Evolutionary conservation across 2,329 filamentous ascomycete genomes (phyloP), one percentile per base, ranked within the genome.

Genomic region (Colletotrichum abscissum): DNA sequence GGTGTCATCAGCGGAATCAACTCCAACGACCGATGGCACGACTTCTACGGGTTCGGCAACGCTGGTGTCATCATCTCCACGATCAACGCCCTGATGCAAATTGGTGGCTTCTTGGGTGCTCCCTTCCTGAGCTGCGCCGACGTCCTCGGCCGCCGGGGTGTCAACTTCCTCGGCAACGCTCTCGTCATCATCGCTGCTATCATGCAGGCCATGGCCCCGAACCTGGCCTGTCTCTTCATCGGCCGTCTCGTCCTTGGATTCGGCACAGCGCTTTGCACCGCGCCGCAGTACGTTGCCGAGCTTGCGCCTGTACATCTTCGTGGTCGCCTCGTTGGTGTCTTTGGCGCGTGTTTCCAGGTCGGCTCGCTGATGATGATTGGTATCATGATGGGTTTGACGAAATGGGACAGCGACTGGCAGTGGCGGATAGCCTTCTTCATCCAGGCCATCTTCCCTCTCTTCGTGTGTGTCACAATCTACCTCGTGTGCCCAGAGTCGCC

Each of bases 171-270:
- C 11, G 86, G 86, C 4, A 87, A 86, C 62, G 72, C 78, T 26
- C 79, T 87, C 57, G 84, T 86, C n/a, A 79, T 87, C 35, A 75
- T 83, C n/a, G 83, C 84, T 5, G 82, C 84, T 4, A 77, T 86
- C 14, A 75, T 86, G 71, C 84, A 86, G 72, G 84, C 79, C 5
- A 78, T 79, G 16, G 81, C 84, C 2, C 79, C 79, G 5, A 79
- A 77, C 38, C 80, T 83, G 55, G 78, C 78, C 16, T 83, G 84
- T 59, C 84, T 86, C n/a, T 81, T 86, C 52, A 83, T 84, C 7
- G 88, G 88, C 3, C 86, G 88, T 28, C 90, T 91, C 75, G 79
- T 90, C 4, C 85, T 91, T 0, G 89, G 89, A 22, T 90, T 91
- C 66, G 84, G 84, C 76, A 83, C 76, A 58, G 77, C 78, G 0